These are phyloP conservation scores for Botryotinia calthae DNA, from an alignment of 2,329 filamentous ascomycete species.

Conservation along the genomic window DNA sequence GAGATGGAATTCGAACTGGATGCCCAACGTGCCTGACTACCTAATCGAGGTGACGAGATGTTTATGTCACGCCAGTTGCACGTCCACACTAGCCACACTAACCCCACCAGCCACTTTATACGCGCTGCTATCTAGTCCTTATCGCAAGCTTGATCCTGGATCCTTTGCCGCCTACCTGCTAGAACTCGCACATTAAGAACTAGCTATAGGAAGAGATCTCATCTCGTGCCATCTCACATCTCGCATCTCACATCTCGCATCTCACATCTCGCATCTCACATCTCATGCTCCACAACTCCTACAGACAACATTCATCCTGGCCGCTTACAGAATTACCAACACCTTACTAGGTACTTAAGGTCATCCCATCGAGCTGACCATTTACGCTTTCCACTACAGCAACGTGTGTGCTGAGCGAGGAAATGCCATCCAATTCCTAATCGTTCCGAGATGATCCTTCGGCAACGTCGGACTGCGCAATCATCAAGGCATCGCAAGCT, in stretches of 20 bases:
- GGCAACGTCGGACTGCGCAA: neutral
- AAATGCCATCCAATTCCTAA: neutral
- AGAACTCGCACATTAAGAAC: neutral
- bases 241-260: neutral
- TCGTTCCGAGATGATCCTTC: neutral
- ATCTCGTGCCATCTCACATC: no score
- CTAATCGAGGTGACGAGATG: neutral
- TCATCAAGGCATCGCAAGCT: neutral
- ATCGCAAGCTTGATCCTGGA: neutral
- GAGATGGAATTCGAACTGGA: no score
- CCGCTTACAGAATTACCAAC: neutral
- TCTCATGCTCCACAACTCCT: neutral
- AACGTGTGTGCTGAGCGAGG: neutral
- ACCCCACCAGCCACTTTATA: neutral
- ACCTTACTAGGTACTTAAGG: no score
- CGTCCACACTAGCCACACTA: neutral
- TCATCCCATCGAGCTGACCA: neutral
- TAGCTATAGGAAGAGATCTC: no score
- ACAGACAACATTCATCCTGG: neutral
- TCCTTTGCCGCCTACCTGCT: neutral
- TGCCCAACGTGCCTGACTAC: neutral
- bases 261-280: neutral
- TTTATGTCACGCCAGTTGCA: neutral
- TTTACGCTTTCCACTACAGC: neutral
- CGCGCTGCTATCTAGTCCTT: neutral